Evolutionary conservation across 306 rosid genomes (phyloP), one percentile per base, ranked within the genome.

Genomic region (Quercus glauca): DNA sequence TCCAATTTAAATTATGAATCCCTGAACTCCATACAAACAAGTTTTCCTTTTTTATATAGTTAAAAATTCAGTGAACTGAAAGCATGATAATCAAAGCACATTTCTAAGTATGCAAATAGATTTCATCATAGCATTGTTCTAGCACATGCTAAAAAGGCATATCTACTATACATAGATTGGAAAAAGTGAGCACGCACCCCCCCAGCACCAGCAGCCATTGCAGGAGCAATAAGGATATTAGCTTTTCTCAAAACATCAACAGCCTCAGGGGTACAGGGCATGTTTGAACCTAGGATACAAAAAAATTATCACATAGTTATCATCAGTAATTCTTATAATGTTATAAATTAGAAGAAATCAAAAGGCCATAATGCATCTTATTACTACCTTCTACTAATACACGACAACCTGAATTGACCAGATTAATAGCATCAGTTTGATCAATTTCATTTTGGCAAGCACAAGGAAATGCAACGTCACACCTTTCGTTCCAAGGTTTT

Each of bases 191-290:
- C 33, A 78, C 93, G 37, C 84, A 95, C 99, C 97, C 99, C 99
- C 88, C 99, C 99, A 80, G 99, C 91, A 83, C 99, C 99, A 73
- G 98, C 99, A 77, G 99, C 99, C 90, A 95, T 89, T 74, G 99
- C 97, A 89, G 99, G 99, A 83, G 98, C 99, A 81, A 92, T 82
- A 53, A 92, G 87, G 78, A 95, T 89, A 86, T 88, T 91, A 65
- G 97, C 97, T 87, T 95, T 95, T 85, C 97, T 87, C 81, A 95
- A 84, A 84, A 91, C 88, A 78, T 90, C 98, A 80, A 91, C 90
- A 45, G 99, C 99, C 74, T 91, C 97, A 4, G 97, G 92, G 69
- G 91, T 90, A 80, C 99, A 92, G 6, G 99, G 94, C 99, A 95
- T 95, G 91, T 91, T 92, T 77, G 99, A 91, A 73, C 99, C 99